These are phyloP conservation scores for Entomortierella chlamydospora DNA, from an alignment of 192 early-diverging fungal genomes.

Conservation along the genomic window DNA sequence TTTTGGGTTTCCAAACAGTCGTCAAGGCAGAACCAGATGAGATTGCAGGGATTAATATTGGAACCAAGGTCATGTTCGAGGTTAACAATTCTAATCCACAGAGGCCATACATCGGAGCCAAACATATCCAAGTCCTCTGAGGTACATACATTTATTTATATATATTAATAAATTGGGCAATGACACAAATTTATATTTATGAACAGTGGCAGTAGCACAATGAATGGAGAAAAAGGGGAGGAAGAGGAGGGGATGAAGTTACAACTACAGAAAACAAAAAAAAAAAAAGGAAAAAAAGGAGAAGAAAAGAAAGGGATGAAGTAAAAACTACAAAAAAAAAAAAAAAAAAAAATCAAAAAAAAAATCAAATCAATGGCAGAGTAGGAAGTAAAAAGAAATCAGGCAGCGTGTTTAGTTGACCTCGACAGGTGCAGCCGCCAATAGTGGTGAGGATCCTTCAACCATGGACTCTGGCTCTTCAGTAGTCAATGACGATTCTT, in stretches of 20 bases:
- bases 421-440: background rate
- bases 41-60: conserved; percentile 9
- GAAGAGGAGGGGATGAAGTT: no score
- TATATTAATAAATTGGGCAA: no score
- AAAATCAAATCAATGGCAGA: background rate
- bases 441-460: background rate
- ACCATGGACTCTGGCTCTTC: background rate
- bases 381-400: background rate
- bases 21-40: conserved; percentile 27
- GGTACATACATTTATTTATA: no score
- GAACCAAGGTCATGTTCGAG: conserved; percentile 34
- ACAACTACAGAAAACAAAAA: no score
- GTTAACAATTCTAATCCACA: conserved; percentile 32
- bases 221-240: no score
- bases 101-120: conserved; percentile 27
- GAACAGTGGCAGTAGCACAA: no score
- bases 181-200: no score
- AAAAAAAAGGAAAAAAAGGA: no score
- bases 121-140: conserved; percentile 1
- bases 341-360: no score
- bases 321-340: no score
- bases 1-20: conserved; percentile 33
- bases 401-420: background rate
- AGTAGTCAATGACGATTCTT: background rate
- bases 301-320: no score